Base-by-base conservation (phyloP, 169 alveolate genomes). In the Cryptosporidium ryanae region DNA sequence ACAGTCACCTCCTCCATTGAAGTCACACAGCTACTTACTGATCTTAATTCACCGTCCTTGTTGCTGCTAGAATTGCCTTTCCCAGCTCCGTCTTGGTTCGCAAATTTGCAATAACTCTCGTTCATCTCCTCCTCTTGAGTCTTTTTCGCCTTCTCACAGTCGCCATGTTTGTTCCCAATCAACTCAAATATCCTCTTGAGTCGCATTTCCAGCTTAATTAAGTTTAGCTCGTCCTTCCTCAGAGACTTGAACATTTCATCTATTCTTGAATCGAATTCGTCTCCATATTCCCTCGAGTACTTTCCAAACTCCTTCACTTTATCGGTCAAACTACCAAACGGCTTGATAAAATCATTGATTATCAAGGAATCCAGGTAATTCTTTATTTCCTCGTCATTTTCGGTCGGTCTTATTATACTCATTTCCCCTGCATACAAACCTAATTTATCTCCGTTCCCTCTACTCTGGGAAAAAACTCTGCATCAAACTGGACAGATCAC, bases 141-240 rank as follows among this genome's bases (percentile, higher is more conserved):
- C 17, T 52, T 31, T 49, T 27, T 49, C 46, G 46, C 8, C 8
- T 6, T 38, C 8, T 38, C 46, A 6, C 8, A 6, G 8, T 38
- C 46, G 8, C 46, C 46, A 38, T 38, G 46, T 48, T 38, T 27
- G 8, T 29, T 12, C 8, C 8, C 52, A 21, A 76, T 61, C 13
- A 76, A 46, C 34, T 76, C 87, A 6, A 76, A 65, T n/a, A 76
- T 76, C 21, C 63, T 76, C 54, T 76, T 70, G 31, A 76, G 64
- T 6, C 87, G 55, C 64, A 76, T 32, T 59, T 76, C 65, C 13
- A 76, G 25, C 25, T 61, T 76, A 34, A 76, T 23, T 50, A 34
- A 15, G 4, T 76, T 57, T 4, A 76, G 25, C 23, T 76, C 87
- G 25, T 61, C 64, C 7, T 76, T 61, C 21, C 48, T 64, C 1